phyloP scores from a whole-genome alignment of 1,139 yeast genomes.

The Geotrichum citri-aurantii region DNA sequence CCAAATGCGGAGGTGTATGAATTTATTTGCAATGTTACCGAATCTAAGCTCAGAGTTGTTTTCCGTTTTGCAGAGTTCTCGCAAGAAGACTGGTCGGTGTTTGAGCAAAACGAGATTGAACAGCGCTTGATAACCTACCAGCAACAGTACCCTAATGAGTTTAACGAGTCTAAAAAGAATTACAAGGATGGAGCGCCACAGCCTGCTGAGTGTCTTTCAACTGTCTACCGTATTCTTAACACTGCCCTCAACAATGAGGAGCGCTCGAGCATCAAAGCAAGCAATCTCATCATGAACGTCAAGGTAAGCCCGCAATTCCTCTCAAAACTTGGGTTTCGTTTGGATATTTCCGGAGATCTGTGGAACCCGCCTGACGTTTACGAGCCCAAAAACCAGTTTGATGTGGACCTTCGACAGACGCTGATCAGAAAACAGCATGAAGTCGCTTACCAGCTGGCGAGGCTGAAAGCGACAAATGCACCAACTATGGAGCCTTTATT shows the following conservation, averaged over 20 bases:
- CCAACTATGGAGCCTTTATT: background rate
- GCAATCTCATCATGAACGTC: constrained; percentile 30
- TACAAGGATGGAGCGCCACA: constrained; percentile 21
- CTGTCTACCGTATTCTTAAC: constrained; percentile 26
- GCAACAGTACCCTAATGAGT: constrained; percentile 23
- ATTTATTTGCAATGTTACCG: constrained; percentile 22
- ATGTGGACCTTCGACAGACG: constrained; percentile 6
- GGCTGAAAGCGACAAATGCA: background rate
- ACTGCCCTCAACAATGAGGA: constrained; percentile 28
- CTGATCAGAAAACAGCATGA: constrained; percentile 12
- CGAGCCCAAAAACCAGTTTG: constrained; percentile 29
- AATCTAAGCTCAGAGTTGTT: constrained; percentile 22
- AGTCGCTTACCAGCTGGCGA: constrained; percentile 3
- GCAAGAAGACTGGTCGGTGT: constrained; percentile 23
- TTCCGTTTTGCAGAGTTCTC: constrained; percentile 29
- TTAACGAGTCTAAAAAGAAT: constrained; percentile 5
- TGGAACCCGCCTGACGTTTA: constrained; percentile 55
- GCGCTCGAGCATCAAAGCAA: constrained; percentile 25
- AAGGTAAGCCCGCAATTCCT: constrained; percentile 46
- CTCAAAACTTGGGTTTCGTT: constrained; percentile 40
- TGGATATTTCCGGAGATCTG: constrained; percentile 41
- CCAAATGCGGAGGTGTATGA: constrained; percentile 19
- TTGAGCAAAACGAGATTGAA: constrained; percentile 22
- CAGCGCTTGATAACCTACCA: constrained; percentile 24
- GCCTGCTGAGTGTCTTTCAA: constrained; percentile 26